Base-by-base conservation (phyloP, 169 alveolate species). In the Miamiensis avidus region DNA sequence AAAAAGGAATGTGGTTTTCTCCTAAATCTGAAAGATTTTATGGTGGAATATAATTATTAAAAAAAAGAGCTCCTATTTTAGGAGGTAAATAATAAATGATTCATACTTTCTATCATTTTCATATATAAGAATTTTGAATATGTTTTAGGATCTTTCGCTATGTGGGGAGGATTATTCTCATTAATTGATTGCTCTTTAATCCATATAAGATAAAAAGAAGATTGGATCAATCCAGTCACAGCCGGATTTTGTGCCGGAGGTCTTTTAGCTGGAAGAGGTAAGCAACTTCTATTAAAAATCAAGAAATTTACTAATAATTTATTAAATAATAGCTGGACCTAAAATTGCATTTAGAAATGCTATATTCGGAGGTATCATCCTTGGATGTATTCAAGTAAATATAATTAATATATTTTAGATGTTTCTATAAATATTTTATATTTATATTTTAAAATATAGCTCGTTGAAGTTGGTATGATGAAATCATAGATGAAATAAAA, bases 231-330 rank as follows among this genome's bases (percentile, higher is more conserved):
- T 74, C 94, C 95, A 1, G 75, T 92, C n/a, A 88, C 74, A 26
- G 91, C 94, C 33, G 97, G 95, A 29, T 86, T 91, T 82, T 29
- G 92, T n/a, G 90, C 97, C 49, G 97, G 97, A 78, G 97, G 95
- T 49, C 82, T 88, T 28, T 76, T 94, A 34, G 95, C 97, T 76
- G 86, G 89, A 31, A 87, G 94, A 78, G 91, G 89, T 72, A 78
- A 49, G 20, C 20, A 11, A 11, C 20, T 69, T 26, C 0, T 25
- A 16, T 72, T n/a, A 27, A 31, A 30, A 26, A 31, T 11, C 6
- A 20, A 26, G 29, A 31, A 34, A 0, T 76, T 32, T 25, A 29
- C 25, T 49, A 29, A 78, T 32, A 73, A n/a, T 74, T 31, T 31
- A 31, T 34, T 0, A 28, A 16, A 34, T n/a, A 16, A 69, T 78